These are phyloP conservation scores for Protomyces gravidus DNA, from an alignment of 1,139 yeast genomes.

Conservation along the genomic window DNA sequence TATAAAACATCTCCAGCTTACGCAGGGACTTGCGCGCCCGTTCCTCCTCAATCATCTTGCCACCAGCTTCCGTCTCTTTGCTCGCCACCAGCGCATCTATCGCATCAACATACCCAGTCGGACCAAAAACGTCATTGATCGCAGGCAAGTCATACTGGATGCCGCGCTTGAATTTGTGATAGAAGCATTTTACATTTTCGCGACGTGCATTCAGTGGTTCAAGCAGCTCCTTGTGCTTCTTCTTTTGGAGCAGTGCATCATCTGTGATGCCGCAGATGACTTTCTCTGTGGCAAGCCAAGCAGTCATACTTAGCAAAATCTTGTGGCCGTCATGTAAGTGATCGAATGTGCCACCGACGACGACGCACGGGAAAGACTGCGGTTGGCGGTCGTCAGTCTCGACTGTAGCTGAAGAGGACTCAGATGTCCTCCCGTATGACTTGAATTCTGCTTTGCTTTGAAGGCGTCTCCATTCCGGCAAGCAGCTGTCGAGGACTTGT, in stretches of 20 bases:
- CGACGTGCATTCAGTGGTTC: conserved; percentile 57
- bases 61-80: conserved; percentile 75
- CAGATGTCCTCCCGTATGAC: neutral
- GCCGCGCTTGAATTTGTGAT: conserved; percentile 48
- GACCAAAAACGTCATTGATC: conserved; percentile 87
- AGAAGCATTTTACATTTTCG: conserved; percentile 48
- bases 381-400: neutral
- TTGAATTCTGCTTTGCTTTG: neutral
- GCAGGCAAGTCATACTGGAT: conserved; percentile 50
- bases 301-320: conserved; percentile 68
- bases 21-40: conserved; percentile 57
- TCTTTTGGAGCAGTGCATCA: conserved; percentile 62
- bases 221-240: conserved; percentile 64
- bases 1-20: conserved; percentile 53
- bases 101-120: conserved; percentile 72
- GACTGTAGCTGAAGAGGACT: neutral
- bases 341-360: conserved; percentile 96
- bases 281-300: conserved; percentile 52
- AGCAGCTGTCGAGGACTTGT: neutral
- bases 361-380: conserved; percentile 37
- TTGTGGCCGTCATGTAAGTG: conserved; percentile 96
- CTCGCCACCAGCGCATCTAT: conserved; percentile 80
- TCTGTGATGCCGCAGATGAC: conserved; percentile 69
- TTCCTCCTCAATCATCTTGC: conserved; percentile 60
- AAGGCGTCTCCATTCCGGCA: neutral